Base-by-base conservation (phyloP, 1,284 basidiomycete species). In the Ustilago cynodontis region DNA sequence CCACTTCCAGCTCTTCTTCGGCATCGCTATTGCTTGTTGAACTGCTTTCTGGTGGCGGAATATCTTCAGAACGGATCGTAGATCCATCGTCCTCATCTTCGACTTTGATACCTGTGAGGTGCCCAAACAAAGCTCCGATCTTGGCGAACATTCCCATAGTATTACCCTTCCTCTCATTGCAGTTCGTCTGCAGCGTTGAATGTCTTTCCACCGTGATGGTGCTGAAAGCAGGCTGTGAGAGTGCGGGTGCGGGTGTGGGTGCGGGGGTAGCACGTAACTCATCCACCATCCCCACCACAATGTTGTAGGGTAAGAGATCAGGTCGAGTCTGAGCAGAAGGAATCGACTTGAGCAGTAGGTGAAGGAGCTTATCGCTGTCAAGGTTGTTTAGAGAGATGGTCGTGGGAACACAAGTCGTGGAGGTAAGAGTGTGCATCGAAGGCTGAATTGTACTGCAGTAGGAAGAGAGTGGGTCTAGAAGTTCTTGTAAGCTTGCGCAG, bases 1-100 rank as follows among this genome's bases (percentile, higher is more conserved):
- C 64, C 6, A 71, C 64, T 20, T 65, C 59, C 22, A 71, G 33
- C 37, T 71, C 69, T 13, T 62, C 63, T 2, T 71, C 59, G 14
- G 8, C 43, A 18, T 65, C 51, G n/a, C n/a, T 43, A 4, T 50
- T 18, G 14, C 16, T n/a, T 41, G 54, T 20, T n/a, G n/a, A n/a
- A 20, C 43, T 20, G 20, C 20, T 10, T 41, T 20, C 52, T 41
- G 39, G 16, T 6, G 10, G 9, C 4, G 4, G 16, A 11, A 39
- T 29, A n/a, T 13, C 16, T 26, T 49, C 47, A 16, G 37, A 41
- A 3, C 16, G 18, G 18, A 56, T 28, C 8, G 18, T 56, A 28
- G 18, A 4, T 4, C 14, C 3, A 20, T 56, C 7, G n/a, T 24
- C 37, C 31, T 26, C 37, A 0, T 59, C 28, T 29, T 66, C 58